Percentiles rank a stretch among this genome's conserved stretches.
Evolutionary conservation across 345 rosid genomes (phyloP).

Genomic region (Heritiera littoralis): DNA sequence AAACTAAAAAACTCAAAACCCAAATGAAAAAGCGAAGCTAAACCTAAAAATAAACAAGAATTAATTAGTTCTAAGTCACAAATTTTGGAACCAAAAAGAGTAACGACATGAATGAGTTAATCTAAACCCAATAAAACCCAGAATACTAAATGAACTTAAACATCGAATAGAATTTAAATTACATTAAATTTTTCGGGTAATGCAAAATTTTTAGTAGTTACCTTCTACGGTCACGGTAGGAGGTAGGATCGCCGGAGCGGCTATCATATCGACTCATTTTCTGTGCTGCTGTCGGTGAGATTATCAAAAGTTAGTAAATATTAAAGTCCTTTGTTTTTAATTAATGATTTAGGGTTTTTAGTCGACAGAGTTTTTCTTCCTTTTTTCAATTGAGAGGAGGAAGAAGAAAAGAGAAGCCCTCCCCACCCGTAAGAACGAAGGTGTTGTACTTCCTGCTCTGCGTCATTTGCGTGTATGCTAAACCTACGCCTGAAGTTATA

Average conservation of each 20-base stretch:
- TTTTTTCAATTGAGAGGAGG: too few relatives aligned
- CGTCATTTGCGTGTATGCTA: too few relatives aligned
- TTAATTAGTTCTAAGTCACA: neutral
- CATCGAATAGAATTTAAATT: neutral
- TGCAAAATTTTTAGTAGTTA: constrained; percentile 23
- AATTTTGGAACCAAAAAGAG: neutral
- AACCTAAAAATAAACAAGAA: neutral
- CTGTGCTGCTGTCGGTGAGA: constrained; percentile 9
- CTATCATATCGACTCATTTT: constrained; percentile 95
- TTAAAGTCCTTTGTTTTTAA: neutral
- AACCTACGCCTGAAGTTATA: too few relatives aligned
- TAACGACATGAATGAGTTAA: neutral
- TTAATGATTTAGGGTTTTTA: constrained; percentile 25
- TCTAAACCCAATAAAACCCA: neutral
- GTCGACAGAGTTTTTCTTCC: neutral
- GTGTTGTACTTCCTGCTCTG: too few relatives aligned
- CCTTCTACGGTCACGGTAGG: constrained; percentile 96
- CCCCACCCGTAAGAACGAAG: too few relatives aligned
- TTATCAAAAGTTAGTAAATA: neutral
- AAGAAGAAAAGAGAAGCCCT: too few relatives aligned
- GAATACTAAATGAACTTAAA: neutral
- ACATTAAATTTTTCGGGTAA: neutral
- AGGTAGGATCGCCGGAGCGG: constrained; percentile 85
- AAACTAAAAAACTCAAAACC: constrained; percentile 4
- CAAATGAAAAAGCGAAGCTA: neutral